Conservation (phyloP, 164 flowering plant species). For the Houttuynia cordata region DNA sequence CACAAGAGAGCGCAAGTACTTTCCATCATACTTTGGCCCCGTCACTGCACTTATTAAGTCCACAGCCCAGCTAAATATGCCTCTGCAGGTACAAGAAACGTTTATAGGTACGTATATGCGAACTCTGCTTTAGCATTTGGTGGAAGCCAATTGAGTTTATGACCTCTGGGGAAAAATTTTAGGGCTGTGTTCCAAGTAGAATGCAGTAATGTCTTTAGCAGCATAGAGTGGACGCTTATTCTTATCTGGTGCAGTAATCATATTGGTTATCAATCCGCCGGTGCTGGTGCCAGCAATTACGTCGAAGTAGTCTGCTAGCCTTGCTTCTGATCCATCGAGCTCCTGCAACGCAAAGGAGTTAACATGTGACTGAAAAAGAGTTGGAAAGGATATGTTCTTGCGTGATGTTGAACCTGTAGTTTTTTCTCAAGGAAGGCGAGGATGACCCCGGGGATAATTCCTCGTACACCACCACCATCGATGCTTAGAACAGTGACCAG, state of each 20-base stretch:
- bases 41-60: constrained; percentile 3
- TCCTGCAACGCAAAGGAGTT: constrained; percentile 8
- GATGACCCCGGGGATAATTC: constrained; percentile 13
- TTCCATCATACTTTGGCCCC: constrained; percentile 15
- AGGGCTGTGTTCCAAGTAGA: constrained; percentile 26
- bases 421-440: constrained; percentile 11
- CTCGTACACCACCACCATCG: constrained; percentile 17
- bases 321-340: constrained; percentile 18
- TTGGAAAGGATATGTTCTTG: not conserved
- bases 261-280: constrained; percentile 19
- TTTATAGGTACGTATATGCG: not conserved
- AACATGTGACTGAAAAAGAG: not conserved
- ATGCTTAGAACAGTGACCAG: constrained; percentile 10
- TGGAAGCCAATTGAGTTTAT: not conserved
- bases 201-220: constrained; percentile 26
- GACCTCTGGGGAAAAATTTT: constrained; percentile 24
- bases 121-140: not conserved
- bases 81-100: not conserved
- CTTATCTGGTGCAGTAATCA: constrained; percentile 26
- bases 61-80: not conserved
- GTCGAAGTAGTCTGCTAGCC: constrained; percentile 22
- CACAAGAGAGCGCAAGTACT: constrained; percentile 4
- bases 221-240: constrained; percentile 29
- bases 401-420: constrained; percentile 6
- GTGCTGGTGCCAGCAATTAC: constrained; percentile 23